These are phyloP conservation scores for Leucocoprinus birnbaumii DNA, from an alignment of 768 basidiomycete genomes.

Conservation along the genomic window DNA sequence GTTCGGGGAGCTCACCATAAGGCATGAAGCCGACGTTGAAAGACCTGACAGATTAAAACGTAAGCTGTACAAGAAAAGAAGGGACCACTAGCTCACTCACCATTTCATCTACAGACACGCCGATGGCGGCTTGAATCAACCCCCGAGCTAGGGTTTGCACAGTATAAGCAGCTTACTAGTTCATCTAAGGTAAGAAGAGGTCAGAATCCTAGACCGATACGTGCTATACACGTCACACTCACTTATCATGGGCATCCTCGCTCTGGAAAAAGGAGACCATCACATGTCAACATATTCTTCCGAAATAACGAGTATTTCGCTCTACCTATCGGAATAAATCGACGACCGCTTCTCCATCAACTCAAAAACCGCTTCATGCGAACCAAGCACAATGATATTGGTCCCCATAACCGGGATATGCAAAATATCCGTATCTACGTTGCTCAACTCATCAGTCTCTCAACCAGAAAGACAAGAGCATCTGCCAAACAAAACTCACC, in stretches of 20 bases:
- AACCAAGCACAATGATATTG: conserved; percentile 29
- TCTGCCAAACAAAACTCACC: conserved; percentile 20
- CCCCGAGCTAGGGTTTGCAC: no score
- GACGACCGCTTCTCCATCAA: conserved; percentile 39
- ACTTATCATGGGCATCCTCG: conserved; percentile 18
- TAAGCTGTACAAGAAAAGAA: neutral
- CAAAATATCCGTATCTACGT: conserved; percentile 26
- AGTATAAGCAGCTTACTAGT: no score
- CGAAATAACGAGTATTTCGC: neutral
- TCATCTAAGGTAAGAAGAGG: neutral
- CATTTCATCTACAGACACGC: neutral
- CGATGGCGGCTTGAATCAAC: no score
- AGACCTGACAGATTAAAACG: conserved; percentile 21
- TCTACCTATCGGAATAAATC: conserved; percentile 35
- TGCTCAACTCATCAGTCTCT: neutral
- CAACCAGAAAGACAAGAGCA: neutral
- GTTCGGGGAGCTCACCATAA: conserved; percentile 14
- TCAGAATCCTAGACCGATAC: neutral
- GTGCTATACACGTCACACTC: neutral
- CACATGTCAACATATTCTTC: neutral
- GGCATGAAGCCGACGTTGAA: conserved; percentile 26
- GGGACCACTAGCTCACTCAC: neutral
- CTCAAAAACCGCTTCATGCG: conserved; percentile 32
- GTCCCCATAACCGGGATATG: conserved; percentile 24
- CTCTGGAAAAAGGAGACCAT: neutral